Percentiles rank a stretch among this genome's conserved stretches.
phyloP scores from a whole-genome alignment of 352 stramenopile genomes.

The Phytophthora capsici region DNA sequence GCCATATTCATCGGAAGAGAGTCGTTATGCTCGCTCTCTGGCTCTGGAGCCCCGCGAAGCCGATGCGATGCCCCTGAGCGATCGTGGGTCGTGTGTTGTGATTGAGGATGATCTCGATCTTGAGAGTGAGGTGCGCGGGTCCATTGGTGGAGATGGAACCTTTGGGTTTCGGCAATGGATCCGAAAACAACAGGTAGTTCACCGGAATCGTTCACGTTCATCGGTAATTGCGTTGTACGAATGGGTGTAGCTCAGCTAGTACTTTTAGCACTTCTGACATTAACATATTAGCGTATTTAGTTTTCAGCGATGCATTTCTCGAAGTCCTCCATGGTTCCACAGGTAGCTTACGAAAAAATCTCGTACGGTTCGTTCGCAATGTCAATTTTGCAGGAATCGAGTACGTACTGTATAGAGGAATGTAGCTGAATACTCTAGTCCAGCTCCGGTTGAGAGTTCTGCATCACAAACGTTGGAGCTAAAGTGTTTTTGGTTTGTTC shows the following conservation, averaged over 20 bases:
- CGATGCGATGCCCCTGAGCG: conserved; percentile 64
- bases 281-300: conserved; percentile 43
- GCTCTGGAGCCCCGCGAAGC: conserved; percentile 78
- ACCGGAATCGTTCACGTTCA: conserved; percentile 76
- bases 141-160: conserved; percentile 73
- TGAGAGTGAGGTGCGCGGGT: conserved; percentile 80
- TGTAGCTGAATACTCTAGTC: conserved; percentile 35
- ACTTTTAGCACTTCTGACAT: conserved; percentile 39
- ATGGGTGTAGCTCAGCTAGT: conserved; percentile 60
- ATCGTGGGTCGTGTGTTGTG: conserved; percentile 55
- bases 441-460: neutral
- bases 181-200: conserved; percentile 84
- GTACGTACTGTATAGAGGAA: conserved; percentile 37
- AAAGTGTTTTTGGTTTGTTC: conserved; percentile 14
- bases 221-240: conserved; percentile 60
- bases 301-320: conserved; percentile 62
- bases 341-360: neutral
- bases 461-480: neutral
- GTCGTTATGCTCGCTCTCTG: conserved; percentile 75
- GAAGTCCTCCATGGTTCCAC: conserved; percentile 51
- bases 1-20: conserved; percentile 78
- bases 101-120: conserved; percentile 76
- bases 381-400: neutral
- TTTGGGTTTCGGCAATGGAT: conserved; percentile 87
- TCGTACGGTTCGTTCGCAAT: neutral